Evolutionary conservation across 768 basidiomycete species (phyloP).

Genomic region (Trametes punicea): DNA sequence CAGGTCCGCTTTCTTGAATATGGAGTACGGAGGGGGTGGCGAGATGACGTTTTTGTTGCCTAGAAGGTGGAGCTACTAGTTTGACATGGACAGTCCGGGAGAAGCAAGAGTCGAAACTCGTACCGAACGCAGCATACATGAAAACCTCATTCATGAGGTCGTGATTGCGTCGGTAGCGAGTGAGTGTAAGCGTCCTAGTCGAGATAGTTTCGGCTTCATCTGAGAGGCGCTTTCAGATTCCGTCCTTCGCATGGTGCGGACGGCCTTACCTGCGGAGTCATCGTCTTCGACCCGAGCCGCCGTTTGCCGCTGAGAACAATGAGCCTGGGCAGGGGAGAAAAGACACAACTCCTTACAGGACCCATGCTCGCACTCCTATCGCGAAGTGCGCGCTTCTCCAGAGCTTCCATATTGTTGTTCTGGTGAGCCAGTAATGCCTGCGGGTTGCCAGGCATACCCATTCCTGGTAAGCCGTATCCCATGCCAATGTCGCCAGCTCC

Average conservation of each 20-base stretch:
- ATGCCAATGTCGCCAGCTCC: conserved; percentile 14
- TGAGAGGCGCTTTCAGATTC: background rate
- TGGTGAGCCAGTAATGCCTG: conserved; percentile 74
- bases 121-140: conserved; percentile 65
- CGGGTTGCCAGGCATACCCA: conserved; percentile 30
- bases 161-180: conserved; percentile 76
- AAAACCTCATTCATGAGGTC: conserved; percentile 86
- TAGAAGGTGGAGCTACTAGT: conserved; percentile 19
- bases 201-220: conserved; percentile 57
- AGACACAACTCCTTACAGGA: conserved; percentile 33
- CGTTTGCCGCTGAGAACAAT: conserved; percentile 26
- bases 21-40: conserved; percentile 49
- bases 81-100: background rate
- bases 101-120: conserved; percentile 2
- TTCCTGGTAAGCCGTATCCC: conserved; percentile 14
- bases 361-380: conserved; percentile 43
- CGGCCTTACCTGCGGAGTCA: conserved; percentile 56
- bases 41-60: conserved; percentile 42
- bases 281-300: conserved; percentile 46
- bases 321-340: background rate
- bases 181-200: conserved; percentile 64
- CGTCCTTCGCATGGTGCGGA: background rate
- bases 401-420: conserved; percentile 65
- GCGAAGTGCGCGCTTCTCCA: conserved; percentile 53
- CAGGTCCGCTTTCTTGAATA: conserved; percentile 56